phyloP scores from a whole-genome alignment of 768 basidiomycete species.

The Leccinum olivaceopallidum region DNA sequence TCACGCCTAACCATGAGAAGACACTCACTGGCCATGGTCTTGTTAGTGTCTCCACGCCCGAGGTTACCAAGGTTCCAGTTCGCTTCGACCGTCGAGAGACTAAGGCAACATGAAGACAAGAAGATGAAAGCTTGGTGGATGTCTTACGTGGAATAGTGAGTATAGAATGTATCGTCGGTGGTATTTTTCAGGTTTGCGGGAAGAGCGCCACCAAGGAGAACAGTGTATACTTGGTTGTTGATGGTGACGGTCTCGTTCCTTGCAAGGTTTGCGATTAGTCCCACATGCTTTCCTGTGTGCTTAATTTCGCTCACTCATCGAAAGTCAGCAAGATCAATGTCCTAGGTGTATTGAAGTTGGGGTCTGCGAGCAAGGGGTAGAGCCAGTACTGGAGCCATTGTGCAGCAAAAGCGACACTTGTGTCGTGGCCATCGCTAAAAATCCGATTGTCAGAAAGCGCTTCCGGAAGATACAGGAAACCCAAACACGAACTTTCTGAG shows the following conservation, averaged over 20 bases:
- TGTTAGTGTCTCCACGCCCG: slow-evolving; percentile 55
- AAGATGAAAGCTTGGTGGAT: not conserved
- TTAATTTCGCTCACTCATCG: slow-evolving; percentile 47
- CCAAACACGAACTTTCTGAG: slow-evolving; percentile 29
- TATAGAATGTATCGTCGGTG: slow-evolving; percentile 53
- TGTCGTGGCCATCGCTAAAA: slow-evolving; percentile 60
- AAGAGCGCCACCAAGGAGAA: slow-evolving; percentile 46
- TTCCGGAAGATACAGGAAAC: not conserved
- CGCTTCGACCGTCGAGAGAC: slow-evolving; percentile 52
- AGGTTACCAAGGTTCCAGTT: slow-evolving; percentile 63
- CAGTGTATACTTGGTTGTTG: slow-evolving; percentile 47
- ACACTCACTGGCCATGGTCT: slow-evolving; percentile 26
- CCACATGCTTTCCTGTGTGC: not conserved
- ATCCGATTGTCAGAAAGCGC: not conserved
- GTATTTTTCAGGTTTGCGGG: slow-evolving; percentile 44
- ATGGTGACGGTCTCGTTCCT: slow-evolving; percentile 30
- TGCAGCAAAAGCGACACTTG: slow-evolving; percentile 46
- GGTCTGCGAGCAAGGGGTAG: slow-evolving; percentile 48
- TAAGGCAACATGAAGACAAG: slow-evolving; percentile 5
- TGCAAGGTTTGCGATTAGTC: not conserved
- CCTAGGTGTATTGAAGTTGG: slow-evolving; percentile 50
- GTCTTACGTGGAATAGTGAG: slow-evolving; percentile 50
- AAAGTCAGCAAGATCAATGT: slow-evolving; percentile 63
- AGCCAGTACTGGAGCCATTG: slow-evolving; percentile 53
- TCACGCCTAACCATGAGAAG: not conserved